These are phyloP conservation scores for Pulveroboletus ravenelii DNA, from an alignment of 768 basidiomycete species.

Conservation along the genomic window DNA sequence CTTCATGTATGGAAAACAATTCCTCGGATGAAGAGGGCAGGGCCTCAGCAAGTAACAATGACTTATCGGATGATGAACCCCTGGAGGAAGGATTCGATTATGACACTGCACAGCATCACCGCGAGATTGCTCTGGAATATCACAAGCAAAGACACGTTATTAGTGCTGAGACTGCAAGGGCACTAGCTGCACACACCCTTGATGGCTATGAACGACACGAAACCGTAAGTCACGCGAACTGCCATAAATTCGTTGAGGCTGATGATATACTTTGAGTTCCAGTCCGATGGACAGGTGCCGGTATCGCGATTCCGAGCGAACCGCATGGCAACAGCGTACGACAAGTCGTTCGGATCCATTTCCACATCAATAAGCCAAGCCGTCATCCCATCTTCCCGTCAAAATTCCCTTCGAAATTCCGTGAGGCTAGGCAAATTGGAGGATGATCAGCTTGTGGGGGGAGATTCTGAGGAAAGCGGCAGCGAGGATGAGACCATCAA, in stretches of 20 bases:
- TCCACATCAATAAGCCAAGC: constrained; percentile 41
- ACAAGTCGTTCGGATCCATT: constrained; percentile 32
- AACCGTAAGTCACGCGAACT: constrained; percentile 32
- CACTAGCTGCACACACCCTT: constrained; percentile 45
- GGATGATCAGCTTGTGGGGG: constrained; percentile 45
- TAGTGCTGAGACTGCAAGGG: constrained; percentile 48
- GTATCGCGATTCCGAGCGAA: constrained; percentile 66
- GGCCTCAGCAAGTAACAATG: constrained; percentile 22
- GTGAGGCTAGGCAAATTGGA: constrained; percentile 57
- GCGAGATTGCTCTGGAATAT: constrained; percentile 72
- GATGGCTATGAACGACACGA: constrained; percentile 42
- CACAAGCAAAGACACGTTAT: constrained; percentile 55
- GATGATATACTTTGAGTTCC: constrained; percentile 10
- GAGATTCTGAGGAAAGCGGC: constrained; percentile 47
- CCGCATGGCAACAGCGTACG: constrained; percentile 47
- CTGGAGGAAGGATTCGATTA: constrained; percentile 52
- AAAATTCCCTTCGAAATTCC: constrained; percentile 46
- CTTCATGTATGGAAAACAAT: constrained; percentile 32
- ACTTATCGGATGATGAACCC: constrained; percentile 35
- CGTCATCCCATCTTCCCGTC: constrained; percentile 40
- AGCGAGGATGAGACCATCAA: constrained; percentile 48
- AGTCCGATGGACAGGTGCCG: constrained; percentile 42
- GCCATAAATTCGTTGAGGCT: constrained; percentile 2
- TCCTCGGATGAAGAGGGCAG: constrained; percentile 17
- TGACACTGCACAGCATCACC: constrained; percentile 62